Evolutionary conservation across 2,329 filamentous ascomycete species (phyloP), one percentile per base, ranked within the genome.

Genomic region (Fusarium decemcellulare): DNA sequence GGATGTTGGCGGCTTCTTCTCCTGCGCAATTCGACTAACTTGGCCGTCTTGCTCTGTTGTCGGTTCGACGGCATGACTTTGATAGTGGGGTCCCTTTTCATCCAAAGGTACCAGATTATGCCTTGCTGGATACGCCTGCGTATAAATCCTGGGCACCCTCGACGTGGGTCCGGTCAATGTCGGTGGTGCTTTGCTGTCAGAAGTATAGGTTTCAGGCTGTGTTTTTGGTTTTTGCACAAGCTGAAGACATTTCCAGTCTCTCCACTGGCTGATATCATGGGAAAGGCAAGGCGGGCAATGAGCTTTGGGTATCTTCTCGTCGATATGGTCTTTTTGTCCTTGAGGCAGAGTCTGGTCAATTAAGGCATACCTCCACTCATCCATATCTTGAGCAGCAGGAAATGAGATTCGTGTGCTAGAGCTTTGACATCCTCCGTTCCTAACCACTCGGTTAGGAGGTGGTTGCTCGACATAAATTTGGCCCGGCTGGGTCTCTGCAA

Each of bases 321-420:
- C 59, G 3, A 55, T 37, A 15, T 60, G 44, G n/a, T 64, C 52
- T 48, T 60, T 74, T 23, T 70, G 67, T 12, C 68, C 75, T 47
- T 68, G 67, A 29, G 57, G 42, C 6, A 76, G 72, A 15, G 67
- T 67, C 44, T 79, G 74, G 12, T 80, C 77, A 34, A 79, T 75
- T 34, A 81, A 72, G 8, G 78, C 75, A 53, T 75, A 73, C 58
- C 77, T 77, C 76, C 77, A 79, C 30, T 79, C 76, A 53, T 78
- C 74, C 67, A 77, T 75, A 34, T 72, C 71, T 30, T 73, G 70
- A 4, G 74, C 65, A 2, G 67, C 55, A 23, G 76, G 73, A 56
- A 81, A 81, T 0, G 77, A 75, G 55, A 79, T 76, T 53, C 77
- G 76, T 15, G 76, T 77, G 30, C 72, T 72, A 8, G 73, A 73